A percentile compares a stretch with the other conserved stretches of the same genome.
Evolutionary conservation across 495 filamentous ascomycete species (phyloP).

Genomic region (Neurospora sp.): DNA sequence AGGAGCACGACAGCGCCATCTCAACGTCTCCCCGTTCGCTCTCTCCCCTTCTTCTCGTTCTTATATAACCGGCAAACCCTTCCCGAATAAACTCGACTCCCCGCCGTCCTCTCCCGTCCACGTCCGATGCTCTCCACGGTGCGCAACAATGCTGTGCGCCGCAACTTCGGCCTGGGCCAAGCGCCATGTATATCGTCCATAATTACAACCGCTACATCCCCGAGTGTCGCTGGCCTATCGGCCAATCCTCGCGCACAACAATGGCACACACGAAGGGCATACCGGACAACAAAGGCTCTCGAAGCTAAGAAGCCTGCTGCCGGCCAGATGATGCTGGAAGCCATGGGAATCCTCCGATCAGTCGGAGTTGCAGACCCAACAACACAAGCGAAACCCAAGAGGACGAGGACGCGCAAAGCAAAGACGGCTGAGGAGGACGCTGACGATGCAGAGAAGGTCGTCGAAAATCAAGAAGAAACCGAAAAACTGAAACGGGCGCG

Average conservation of each 20-base stretch:
- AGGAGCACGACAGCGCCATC: not conserved
- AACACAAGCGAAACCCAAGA: not conserved
- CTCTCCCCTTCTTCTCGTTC: not conserved
- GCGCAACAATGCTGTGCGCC: not conserved
- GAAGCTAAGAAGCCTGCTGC: not conserved
- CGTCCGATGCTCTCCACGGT: not conserved
- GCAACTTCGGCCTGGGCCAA: not conserved
- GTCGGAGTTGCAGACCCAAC: not conserved
- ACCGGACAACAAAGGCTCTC: not conserved
- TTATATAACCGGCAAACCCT: not conserved
- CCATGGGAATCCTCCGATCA: not conserved
- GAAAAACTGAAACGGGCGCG: not conserved
- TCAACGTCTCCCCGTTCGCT: not conserved
- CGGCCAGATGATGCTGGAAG: not conserved
- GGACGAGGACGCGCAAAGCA: not conserved
- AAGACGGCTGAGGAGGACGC: not conserved
- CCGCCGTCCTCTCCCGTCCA: not conserved
- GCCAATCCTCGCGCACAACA: not conserved
- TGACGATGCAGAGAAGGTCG: not conserved
- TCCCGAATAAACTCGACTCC: not conserved
- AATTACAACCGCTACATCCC: not conserved
- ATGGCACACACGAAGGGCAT: not conserved
- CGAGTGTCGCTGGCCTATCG: not conserved
- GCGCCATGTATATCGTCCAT: not conserved
- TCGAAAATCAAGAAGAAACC: not conserved